Percentiles rank a stretch among this genome's conserved stretches.
Evolutionary conservation across 768 basidiomycete species (phyloP).

Genomic region (Calocybe gangraenosa): DNA sequence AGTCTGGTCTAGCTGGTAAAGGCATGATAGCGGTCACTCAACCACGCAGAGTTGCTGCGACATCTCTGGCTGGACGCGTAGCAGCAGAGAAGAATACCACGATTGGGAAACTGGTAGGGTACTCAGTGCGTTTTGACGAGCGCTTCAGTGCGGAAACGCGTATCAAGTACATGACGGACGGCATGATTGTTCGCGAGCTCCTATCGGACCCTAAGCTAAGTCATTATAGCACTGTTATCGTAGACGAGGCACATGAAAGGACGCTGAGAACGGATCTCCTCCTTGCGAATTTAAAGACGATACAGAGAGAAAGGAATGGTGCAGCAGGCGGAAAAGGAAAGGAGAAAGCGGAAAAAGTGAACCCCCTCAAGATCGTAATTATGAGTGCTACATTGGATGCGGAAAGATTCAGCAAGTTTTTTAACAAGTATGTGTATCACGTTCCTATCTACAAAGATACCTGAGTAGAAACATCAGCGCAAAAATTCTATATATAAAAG

Average conservation of each 20-base stretch:
- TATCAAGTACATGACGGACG: constrained; percentile 97
- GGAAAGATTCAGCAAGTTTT: constrained; percentile 89
- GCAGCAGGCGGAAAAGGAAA: constrained; percentile 36
- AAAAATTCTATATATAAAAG: constrained; percentile 86
- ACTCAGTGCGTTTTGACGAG: constrained; percentile 96
- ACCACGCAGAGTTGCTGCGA: constrained; percentile 93
- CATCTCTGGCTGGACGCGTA: constrained; percentile 88
- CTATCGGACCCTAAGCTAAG: constrained; percentile 73
- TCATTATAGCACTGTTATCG: constrained; percentile 81
- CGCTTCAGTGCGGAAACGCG: constrained; percentile 63
- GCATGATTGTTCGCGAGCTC: constrained; percentile 94
- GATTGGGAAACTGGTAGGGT: constrained; percentile 82
- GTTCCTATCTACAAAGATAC: neutral
- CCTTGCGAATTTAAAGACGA: constrained; percentile 84
- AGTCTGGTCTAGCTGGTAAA: constrained; percentile 65
- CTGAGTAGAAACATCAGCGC: constrained; percentile 49
- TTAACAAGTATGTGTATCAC: constrained; percentile 56
- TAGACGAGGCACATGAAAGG: constrained; percentile 97
- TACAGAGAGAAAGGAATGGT: constrained; percentile 63
- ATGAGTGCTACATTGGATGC: constrained; percentile 99
- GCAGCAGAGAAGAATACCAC: constrained; percentile 73
- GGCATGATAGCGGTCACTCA: constrained; percentile 91
- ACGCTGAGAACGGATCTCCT: constrained; percentile 92
- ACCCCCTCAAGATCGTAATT: constrained; percentile 85
- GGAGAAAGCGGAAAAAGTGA: constrained; percentile 29